Percentiles rank a stretch among this genome's conserved stretches.
These are phyloP conservation scores for Kalmusia sp. DNA, from an alignment of 2,329 filamentous ascomycete species.

Conservation along the genomic window DNA sequence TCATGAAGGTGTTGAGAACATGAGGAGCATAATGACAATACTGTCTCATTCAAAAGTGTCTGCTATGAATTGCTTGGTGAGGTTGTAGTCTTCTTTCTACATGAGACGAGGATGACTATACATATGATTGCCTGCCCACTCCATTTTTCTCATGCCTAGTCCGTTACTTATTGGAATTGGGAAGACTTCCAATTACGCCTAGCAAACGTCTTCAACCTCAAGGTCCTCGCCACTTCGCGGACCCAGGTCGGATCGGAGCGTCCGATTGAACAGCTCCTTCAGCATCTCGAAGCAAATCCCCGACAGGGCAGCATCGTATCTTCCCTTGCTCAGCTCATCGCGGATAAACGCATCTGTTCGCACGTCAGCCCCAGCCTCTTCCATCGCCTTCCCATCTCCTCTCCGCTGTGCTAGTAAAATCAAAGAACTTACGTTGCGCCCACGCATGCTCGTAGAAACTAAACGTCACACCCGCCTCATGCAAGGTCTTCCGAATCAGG, in stretches of 20 bases:
- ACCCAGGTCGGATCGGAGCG: constrained; percentile 80
- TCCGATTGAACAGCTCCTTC: constrained; percentile 81
- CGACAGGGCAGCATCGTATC: constrained; percentile 86
- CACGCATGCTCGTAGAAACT: constrained; percentile 91
- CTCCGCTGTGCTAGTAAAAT: background rate
- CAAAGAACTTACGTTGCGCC: constrained; percentile 72
- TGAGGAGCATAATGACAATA: background rate
- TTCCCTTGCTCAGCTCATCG: constrained; percentile 90
- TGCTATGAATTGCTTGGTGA: background rate
- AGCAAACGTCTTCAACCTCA: constrained; percentile 75
- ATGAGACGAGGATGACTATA: background rate
- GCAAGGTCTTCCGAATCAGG: constrained; percentile 80
- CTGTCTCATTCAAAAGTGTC: background rate
- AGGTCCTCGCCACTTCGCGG: constrained; percentile 66
- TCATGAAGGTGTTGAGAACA: background rate
- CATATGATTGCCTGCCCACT: background rate
- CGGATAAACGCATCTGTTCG: constrained; percentile 81
- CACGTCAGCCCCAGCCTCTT: constrained; percentile 1
- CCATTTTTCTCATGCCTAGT: too few relatives aligned
- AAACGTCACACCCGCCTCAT: constrained; percentile 76
- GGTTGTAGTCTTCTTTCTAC: background rate
- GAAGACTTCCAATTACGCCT: too few relatives aligned
- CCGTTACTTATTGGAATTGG: too few relatives aligned
- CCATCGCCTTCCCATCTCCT: constrained; percentile 8
- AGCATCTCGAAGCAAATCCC: constrained; percentile 92